Conservation (phyloP, 441 rosid genomes). For the Jatropha multifida region DNA sequence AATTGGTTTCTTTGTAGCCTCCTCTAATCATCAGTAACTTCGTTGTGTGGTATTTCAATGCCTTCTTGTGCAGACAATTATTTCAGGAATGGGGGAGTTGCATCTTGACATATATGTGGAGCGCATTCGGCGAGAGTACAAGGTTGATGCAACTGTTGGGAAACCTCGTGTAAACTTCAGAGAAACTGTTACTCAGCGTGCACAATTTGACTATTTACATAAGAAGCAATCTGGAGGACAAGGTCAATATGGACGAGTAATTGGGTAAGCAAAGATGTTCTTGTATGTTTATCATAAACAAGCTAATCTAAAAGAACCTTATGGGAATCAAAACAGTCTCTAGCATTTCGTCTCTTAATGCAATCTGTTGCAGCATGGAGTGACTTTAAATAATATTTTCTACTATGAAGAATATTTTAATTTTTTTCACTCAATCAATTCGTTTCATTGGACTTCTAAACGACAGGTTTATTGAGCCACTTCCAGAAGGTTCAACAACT, state of each 20-base stretch:
- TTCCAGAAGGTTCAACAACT: conserved; percentile 55
- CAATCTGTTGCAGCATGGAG: background rate
- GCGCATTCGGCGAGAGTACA: conserved; percentile 92
- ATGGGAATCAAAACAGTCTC: background rate
- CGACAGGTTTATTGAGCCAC: conserved; percentile 79
- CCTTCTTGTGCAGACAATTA: conserved; percentile 65
- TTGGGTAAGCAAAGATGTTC: conserved; percentile 56
- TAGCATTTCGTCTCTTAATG: background rate
- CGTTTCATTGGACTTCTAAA: conserved; percentile 4
- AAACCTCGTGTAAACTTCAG: conserved; percentile 97
- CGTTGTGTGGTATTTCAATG: conserved; percentile 6
- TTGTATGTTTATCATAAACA: background rate
- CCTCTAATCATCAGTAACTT: background rate
- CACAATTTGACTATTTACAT: conserved; percentile 93
- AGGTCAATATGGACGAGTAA: conserved; percentile 96
- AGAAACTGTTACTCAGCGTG: conserved; percentile 86
- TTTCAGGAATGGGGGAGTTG: conserved; percentile 99
- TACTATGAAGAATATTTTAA: background rate
- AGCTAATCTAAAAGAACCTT: background rate
- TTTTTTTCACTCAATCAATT: background rate
- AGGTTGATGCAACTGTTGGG: conserved; percentile 98
- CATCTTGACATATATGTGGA: conserved; percentile 95
- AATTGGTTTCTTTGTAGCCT: conserved; percentile 13
- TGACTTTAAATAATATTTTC: background rate
- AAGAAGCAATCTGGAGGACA: conserved; percentile 99